These are phyloP conservation scores for Saccharomycopsis javanensis DNA, from an alignment of 805 yeast genomes.

Conservation along the genomic window DNA sequence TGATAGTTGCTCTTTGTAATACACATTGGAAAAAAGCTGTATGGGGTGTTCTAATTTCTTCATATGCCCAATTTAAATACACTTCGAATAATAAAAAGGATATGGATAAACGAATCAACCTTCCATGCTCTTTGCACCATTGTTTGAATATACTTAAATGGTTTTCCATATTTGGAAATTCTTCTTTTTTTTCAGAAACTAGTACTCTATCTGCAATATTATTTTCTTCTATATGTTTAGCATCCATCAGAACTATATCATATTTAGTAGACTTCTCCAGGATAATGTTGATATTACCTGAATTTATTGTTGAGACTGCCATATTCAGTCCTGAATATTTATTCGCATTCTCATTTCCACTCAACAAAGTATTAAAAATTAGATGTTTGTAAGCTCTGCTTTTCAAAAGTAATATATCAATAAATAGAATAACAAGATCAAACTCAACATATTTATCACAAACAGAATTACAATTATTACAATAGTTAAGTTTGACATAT, in stretches of 20 bases:
- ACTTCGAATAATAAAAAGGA: conserved; percentile 75
- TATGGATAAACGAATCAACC: conserved; percentile 41
- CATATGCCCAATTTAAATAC: conserved; percentile 85
- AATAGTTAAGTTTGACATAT: conserved; percentile 71
- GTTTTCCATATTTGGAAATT: neutral
- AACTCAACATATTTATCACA: conserved; percentile 90
- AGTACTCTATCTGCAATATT: conserved; percentile 2
- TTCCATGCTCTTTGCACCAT: conserved; percentile 23
- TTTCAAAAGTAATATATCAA: conserved; percentile 74
- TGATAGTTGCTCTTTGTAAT: conserved; percentile 17
- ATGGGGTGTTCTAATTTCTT: conserved; percentile 35
- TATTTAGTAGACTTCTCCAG: too few relatives aligned
- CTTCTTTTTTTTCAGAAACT: neutral
- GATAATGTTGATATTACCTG: too few relatives aligned
- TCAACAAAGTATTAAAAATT: conserved; percentile 53
- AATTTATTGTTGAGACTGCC: neutral
- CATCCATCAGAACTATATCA: neutral
- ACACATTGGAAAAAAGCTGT: conserved; percentile 20
- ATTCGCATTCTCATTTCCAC: conserved; percentile 22
- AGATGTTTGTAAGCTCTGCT: conserved; percentile 85
- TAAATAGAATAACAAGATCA: conserved; percentile 73
- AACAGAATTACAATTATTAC: conserved; percentile 57
- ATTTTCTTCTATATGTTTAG: conserved; percentile 13
- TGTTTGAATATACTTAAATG: neutral
- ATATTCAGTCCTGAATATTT: neutral